Conservation (phyloP, 139 green algal species). For the Pseudopediastrum boryanum region DNA sequence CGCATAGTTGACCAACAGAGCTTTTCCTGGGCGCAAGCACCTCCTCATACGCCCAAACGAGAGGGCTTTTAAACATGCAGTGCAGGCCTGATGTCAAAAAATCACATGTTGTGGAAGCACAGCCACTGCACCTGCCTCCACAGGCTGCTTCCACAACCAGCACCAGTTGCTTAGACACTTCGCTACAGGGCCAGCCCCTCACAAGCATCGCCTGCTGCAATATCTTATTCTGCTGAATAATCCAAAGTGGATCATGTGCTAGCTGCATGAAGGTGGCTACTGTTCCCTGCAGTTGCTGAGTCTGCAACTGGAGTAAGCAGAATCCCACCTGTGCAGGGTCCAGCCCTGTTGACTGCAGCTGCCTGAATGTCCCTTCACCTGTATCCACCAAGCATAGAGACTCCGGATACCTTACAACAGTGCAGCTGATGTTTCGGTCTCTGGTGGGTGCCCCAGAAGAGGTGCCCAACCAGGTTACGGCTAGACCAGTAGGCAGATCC, state of each 20-base stretch:
- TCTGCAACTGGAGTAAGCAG: neutral
- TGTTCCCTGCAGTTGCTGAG: neutral
- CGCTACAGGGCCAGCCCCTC: neutral
- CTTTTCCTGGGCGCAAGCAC: neutral
- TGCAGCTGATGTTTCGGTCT: slow-evolving; percentile 86
- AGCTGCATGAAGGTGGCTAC: neutral
- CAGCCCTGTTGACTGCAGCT: slow-evolving; percentile 61
- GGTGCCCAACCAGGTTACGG: slow-evolving; percentile 90
- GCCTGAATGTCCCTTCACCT: slow-evolving; percentile 86
- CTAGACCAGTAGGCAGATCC: slow-evolving; percentile 51
- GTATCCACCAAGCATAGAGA: slow-evolving; percentile 83
- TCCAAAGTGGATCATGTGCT: neutral
- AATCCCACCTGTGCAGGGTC: slow-evolving; percentile 40
- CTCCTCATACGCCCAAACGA: too few species aligned
- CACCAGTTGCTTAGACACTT: neutral
- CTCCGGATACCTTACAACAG: slow-evolving; percentile 56
- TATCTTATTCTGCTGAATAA: neutral
- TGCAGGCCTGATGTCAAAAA: too few species aligned
- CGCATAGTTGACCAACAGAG: neutral
- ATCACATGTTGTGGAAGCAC: too few species aligned
- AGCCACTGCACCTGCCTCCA: too few species aligned
- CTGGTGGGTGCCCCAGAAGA: slow-evolving; percentile 73
- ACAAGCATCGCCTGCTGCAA: neutral
- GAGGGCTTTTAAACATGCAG: too few species aligned
- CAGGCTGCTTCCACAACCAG: neutral